Evolutionary conservation across 768 basidiomycete genomes (phyloP).

Genomic region (Suillus fuscotomentosus): DNA sequence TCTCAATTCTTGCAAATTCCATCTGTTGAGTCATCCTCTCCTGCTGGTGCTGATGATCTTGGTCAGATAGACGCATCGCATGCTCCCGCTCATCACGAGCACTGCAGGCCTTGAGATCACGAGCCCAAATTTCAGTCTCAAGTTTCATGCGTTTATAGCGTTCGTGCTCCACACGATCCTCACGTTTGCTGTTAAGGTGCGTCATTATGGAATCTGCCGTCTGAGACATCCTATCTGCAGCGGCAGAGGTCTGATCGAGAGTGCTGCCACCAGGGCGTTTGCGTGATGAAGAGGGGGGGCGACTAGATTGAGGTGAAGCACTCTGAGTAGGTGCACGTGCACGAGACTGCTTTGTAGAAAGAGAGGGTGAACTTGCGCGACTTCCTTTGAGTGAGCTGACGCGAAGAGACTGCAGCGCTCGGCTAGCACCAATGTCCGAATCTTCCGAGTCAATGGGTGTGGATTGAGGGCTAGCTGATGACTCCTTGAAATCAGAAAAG

Average conservation of each 20-base stretch:
- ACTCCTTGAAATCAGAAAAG: too few relatives aligned
- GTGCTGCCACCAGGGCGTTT: neutral
- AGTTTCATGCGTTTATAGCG: neutral
- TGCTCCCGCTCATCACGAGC: neutral
- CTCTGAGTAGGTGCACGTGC: too few relatives aligned
- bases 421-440: too few relatives aligned
- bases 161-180: neutral
- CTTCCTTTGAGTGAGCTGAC: too few relatives aligned
- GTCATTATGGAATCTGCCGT: neutral
- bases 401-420: too few relatives aligned
- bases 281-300: neutral
- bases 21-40: neutral
- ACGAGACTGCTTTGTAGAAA: too few relatives aligned
- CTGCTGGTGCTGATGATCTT: neutral
- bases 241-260: neutral
- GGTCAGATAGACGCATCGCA: neutral
- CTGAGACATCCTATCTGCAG: neutral
- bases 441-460: too few relatives aligned
- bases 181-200: neutral
- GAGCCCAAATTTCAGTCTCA: neutral
- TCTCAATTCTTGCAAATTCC: neutral
- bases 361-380: too few relatives aligned
- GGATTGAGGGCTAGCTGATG: too few relatives aligned
- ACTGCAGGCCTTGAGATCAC: too few relatives aligned
- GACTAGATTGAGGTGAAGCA: neutral